Conservation (phyloP, 2,329 filamentous ascomycete species). For the Knufia petricola region DNA sequence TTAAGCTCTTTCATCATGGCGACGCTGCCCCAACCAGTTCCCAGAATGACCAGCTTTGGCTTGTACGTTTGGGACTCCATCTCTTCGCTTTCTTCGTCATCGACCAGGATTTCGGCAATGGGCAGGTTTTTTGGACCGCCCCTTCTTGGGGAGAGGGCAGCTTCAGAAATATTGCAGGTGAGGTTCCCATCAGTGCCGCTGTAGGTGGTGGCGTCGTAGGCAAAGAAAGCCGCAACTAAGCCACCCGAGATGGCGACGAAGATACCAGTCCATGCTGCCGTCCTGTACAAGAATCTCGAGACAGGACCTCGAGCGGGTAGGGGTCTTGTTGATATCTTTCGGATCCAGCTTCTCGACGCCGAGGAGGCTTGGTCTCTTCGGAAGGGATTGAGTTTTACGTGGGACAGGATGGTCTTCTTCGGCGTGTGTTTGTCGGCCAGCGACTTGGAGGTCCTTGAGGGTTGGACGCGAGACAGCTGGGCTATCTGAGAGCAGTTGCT, state of each 20-base stretch:
- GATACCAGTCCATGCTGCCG: conserved; percentile 63
- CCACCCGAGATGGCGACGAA: conserved; percentile 61
- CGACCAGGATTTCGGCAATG: conserved; percentile 76
- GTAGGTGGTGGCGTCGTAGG: conserved; percentile 91
- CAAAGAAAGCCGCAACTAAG: conserved; percentile 72
- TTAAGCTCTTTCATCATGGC: conserved; percentile 83
- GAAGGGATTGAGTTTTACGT: conserved; percentile 10
- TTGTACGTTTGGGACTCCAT: conserved; percentile 70
- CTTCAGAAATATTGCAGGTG: conserved; percentile 74
- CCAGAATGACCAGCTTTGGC: conserved; percentile 82
- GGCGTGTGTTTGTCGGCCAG: conserved; percentile 20
- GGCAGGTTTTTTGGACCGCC: conserved; percentile 94
- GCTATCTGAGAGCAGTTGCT: neutral
- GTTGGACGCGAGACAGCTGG: conserved; percentile 11
- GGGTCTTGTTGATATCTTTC: conserved; percentile 27
- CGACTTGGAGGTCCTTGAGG: conserved; percentile 20
- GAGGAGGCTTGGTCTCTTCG: neutral
- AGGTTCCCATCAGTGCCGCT: conserved; percentile 53
- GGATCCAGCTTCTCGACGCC: conserved; percentile 5
- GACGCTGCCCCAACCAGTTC: conserved; percentile 91
- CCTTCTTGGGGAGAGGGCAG: conserved; percentile 67
- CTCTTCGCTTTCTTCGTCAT: conserved; percentile 70
- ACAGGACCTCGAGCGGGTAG: conserved; percentile 28
- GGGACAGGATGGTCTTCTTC: conserved; percentile 4
- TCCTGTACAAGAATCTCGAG: conserved; percentile 53